Conservation (phyloP, 176 grass and related monocot genomes). For the bread wheat (Triticum aestivum) region DNA sequence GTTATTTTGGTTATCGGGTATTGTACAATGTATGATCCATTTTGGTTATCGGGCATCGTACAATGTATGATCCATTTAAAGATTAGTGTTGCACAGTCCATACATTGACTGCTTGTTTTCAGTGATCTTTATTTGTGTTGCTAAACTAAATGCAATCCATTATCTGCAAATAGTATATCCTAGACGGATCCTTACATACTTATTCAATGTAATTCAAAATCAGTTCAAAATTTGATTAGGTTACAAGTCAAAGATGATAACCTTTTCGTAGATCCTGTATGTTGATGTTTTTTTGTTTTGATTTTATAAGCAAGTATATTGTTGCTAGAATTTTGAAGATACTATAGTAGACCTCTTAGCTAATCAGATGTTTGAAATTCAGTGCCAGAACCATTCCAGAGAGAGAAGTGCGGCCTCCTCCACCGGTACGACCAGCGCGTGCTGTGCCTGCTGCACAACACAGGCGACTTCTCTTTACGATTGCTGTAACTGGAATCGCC, state of each 20-base stretch:
- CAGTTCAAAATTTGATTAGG: background rate
- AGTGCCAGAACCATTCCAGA: constrained; percentile 50
- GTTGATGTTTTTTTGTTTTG: background rate
- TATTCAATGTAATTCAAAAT: background rate
- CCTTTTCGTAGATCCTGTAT: background rate
- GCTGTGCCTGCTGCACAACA: constrained; percentile 46
- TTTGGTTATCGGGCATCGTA: background rate
- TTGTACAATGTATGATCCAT: background rate
- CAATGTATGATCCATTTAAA: background rate
- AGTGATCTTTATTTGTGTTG: background rate
- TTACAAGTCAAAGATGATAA: background rate
- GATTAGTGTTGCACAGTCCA: background rate
- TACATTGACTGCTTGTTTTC: background rate
- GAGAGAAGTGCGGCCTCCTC: constrained; percentile 55
- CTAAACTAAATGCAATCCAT: background rate
- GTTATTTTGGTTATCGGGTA: background rate
- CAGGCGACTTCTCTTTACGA: constrained; percentile 67
- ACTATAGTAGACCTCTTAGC: background rate
- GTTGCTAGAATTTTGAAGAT: background rate
- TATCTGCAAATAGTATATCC: constrained; percentile 4
- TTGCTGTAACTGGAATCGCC: constrained; percentile 75
- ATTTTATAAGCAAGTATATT: background rate
- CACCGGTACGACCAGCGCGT: constrained; percentile 36
- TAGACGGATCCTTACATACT: background rate
- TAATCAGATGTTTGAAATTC: constrained; percentile 24